Base-by-base conservation (phyloP, 2,329 filamentous ascomycete genomes). In the Alternaria consortialis region DNA sequence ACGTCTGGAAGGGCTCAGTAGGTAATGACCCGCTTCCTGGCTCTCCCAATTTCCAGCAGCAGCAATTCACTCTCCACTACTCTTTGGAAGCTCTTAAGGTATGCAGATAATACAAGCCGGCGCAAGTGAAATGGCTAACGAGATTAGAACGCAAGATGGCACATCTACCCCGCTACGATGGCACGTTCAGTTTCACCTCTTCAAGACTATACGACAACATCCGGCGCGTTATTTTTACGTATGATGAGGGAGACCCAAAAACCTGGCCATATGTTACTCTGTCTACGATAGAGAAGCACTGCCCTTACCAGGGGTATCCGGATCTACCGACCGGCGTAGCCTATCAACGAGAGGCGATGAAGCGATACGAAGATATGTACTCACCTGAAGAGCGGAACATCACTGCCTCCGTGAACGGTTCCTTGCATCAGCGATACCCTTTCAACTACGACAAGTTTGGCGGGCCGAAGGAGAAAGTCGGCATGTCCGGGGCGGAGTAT, bases 201-300 rank as follows among this genome's bases (percentile, higher is more conserved):
- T 57, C 53, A 2, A 29, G 36, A 25, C 5, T 60, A 5, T 27
- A 57, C 2, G 34, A 8, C 2, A 52, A 47, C n/a, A 46, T 57
- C 27, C 47, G 42, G 27, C 36, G 32, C 12, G 13, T 15, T 7
- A 1, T 52, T 6, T 46, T 46, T 11, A 20, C n/a, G 6, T 60
- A 60, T 4, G n/a, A 56, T 3, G n/a, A 52, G 2, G 20, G 42
- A 6, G 58, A 60, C 2, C 58, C 51, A 1, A 57, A 57, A 8
- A 60, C 53, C 32, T 60, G 58, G 58, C 58, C 58, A 1, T 60
- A 52, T 2, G 40, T 60, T n/a, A 47, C 34, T 5, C 13, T 60
- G n/a, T 42, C 46, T 5, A 40, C 34, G 3, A 37, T 60, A n/a
- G 58, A 60, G n/a, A 42, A 40, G 2, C 32, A 29, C 5, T 4